Conservation (phyloP, 306 rosid genomes). For the Cicer judaicum region DNA sequence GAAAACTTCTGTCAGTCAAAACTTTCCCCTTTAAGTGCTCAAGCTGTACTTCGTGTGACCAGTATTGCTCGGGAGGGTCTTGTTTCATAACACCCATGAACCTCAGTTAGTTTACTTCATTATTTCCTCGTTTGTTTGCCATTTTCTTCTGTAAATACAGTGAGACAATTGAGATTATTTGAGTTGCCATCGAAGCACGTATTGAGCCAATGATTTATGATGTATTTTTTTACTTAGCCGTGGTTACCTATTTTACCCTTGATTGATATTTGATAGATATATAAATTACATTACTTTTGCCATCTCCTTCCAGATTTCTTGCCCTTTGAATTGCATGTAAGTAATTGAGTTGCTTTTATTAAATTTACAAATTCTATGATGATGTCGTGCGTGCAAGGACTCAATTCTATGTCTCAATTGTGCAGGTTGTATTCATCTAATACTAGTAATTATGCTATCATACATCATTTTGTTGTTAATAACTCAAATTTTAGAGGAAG, state of each 20-base stretch:
- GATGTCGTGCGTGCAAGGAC: conserved; percentile 5
- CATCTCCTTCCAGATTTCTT: not conserved
- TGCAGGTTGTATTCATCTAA: not conserved
- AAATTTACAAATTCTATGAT: not conserved
- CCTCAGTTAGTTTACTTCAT: conserved; percentile 51
- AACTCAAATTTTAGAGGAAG: conserved; percentile 14
- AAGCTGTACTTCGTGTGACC: conserved; percentile 94
- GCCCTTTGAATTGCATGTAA: conserved; percentile 8
- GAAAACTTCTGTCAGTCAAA: conserved; percentile 85
- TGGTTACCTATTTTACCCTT: conserved; percentile 43
- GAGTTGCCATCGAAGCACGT: conserved; percentile 57
- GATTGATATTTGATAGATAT: conserved; percentile 49
- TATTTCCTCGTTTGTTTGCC: conserved; percentile 58
- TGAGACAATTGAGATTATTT: conserved; percentile 58
- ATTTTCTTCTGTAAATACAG: conserved; percentile 71
- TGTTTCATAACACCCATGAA: conserved; percentile 69
- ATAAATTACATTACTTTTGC: conserved; percentile 23
- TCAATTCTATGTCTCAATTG: not conserved
- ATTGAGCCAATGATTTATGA: conserved; percentile 55
- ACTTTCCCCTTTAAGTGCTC: conserved; percentile 92
- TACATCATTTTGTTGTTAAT: conserved; percentile 1
- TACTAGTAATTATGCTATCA: not conserved
- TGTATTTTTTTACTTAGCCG: conserved; percentile 40
- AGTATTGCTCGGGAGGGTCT: conserved; percentile 73
- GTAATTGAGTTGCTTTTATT: conserved; percentile 23